Evolutionary conservation across 495 filamentous ascomycete genomes (phyloP).

Genomic region (Penicillium roqueforti): DNA sequence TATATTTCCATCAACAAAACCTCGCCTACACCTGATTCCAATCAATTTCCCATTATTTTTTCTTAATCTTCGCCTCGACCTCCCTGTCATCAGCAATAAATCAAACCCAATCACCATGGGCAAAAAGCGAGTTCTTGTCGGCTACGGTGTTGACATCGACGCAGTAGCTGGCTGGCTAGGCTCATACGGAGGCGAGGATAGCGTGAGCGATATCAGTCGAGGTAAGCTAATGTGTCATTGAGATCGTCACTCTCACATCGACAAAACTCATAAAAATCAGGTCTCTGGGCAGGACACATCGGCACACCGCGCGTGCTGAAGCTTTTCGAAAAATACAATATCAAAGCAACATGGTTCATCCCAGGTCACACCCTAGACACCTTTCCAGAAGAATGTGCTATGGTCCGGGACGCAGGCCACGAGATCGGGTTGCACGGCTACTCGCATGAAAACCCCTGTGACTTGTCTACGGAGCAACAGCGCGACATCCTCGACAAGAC

Average conservation of each 20-base stretch:
- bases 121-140: slow-evolving; percentile 50
- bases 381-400: slow-evolving; percentile 70
- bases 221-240: slow-evolving; percentile 26
- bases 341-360: slow-evolving; percentile 81
- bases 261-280: slow-evolving; percentile 22
- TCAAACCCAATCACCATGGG: background rate
- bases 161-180: slow-evolving; percentile 71
- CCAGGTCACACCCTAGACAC: slow-evolving; percentile 74
- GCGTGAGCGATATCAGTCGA: slow-evolving; percentile 60
- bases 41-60: no score
- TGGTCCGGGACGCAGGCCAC: slow-evolving; percentile 66
- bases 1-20: no score
- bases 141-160: slow-evolving; percentile 59
- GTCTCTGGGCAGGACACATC: slow-evolving; percentile 66
- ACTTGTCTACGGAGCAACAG: slow-evolving; percentile 73
- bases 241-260: slow-evolving; percentile 7
- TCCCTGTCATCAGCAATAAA: background rate
- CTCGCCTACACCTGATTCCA: no score
- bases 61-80: no score
- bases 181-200: slow-evolving; percentile 64
- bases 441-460: slow-evolving; percentile 69
- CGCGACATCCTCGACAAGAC: slow-evolving; percentile 71
- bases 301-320: slow-evolving; percentile 67
- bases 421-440: slow-evolving; percentile 76
- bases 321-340: slow-evolving; percentile 71